Evolutionary conservation across 495 filamentous ascomycete genomes (phyloP).

Genomic region (Podospora didyma): DNA sequence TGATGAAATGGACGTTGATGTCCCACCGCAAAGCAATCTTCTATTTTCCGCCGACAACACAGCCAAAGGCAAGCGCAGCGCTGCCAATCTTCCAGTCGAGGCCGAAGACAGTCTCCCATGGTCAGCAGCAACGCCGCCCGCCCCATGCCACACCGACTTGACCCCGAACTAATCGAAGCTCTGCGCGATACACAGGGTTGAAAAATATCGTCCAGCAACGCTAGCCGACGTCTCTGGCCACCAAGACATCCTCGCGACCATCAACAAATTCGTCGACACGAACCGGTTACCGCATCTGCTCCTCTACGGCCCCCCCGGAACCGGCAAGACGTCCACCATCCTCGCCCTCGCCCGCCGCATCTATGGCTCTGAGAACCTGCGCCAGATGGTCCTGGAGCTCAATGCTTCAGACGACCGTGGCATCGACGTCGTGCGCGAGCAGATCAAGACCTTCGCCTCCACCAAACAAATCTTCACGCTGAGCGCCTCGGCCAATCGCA

Average conservation of each 20-base stretch:
- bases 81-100: conserved; percentile 88
- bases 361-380: conserved; percentile 87
- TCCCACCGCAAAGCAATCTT: conserved; percentile 54
- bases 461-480: conserved; percentile 56
- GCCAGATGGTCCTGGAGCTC: conserved; percentile 96
- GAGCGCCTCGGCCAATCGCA: conserved; percentile 37
- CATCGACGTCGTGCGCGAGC: conserved; percentile 97
- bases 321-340: conserved; percentile 96
- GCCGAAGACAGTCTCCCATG: conserved; percentile 94
- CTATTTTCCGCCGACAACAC: conserved; percentile 62
- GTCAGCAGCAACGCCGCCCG: conserved; percentile 42
- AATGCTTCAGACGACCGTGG: conserved; percentile 97
- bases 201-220: conserved; percentile 90
- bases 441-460: conserved; percentile 98
- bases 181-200: conserved; percentile 69
- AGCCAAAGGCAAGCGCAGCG: conserved; percentile 83
- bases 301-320: conserved; percentile 95
- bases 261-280: conserved; percentile 92
- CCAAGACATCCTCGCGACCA: conserved; percentile 92
- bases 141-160: no score
- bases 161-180: no score
- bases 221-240: conserved; percentile 95
- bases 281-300: conserved; percentile 95
- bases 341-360: conserved; percentile 86
- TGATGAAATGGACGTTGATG: conserved; percentile 85